Evolutionary conservation across 768 basidiomycete species (phyloP), one percentile per base, ranked within the genome.

Genomic region (Agrocybe praecox): DNA sequence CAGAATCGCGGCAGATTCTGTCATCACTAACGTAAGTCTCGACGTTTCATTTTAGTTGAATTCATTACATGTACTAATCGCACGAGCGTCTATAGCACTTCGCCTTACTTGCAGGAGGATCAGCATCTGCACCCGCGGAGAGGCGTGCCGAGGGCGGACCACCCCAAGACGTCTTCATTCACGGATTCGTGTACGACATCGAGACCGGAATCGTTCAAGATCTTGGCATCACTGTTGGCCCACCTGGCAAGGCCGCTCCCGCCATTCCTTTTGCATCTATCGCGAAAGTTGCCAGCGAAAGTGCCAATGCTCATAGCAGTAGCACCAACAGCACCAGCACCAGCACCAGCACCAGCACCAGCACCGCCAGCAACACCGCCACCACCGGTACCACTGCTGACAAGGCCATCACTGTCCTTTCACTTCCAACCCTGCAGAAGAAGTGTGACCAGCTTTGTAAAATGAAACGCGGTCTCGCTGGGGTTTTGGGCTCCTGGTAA

Each of bases 151-250:
- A 63, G 34, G 65, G 42, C 10, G 58, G 55, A 29, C 53, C 67
- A 6, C 24, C 57, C 14, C 55, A 62, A 22, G 66, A 69, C 12
- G 66, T 76, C 1, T 75, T 69, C 58, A 65, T 87, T 5, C 84
- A 87, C 44, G 85, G 85, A 6, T 86, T 81, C 81, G 79, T 87
- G 29, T 85, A 85, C 56, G 79, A 85, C 51, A 73, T 86, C 55
- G 80, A 78, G 59, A 79, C 71, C 29, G 85, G 86, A 6, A 65
- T 71, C 23, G 67, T 87, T 47, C 65, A 67, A 33, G 82, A 86
- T 60, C 67, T 88, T 53, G 67, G 73, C 2, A 58, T 84, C 45
- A 74, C 76, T 24, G 65, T 67, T 46, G 76, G 74, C 9, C 72
- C 74, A 12, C 70, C 75, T 29, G 75, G 75, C 1, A 65, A 65